Base-by-base conservation (phyloP, 768 basidiomycete species). In the Boletus rufocinnamomeus region DNA sequence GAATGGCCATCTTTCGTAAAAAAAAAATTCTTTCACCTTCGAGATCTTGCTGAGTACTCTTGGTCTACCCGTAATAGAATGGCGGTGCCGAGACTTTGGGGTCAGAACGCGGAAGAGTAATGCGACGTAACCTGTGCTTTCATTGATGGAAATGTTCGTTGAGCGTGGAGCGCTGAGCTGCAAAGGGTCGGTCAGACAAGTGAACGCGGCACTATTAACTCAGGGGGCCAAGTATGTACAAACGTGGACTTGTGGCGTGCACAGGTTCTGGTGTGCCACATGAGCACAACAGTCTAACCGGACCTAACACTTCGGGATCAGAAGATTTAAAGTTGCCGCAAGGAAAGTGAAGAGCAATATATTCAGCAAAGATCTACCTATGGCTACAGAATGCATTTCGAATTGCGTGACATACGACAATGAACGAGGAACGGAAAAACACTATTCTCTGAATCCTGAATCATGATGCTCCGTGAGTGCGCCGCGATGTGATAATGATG, bases 11-110 rank as follows among this genome's bases (percentile, higher is more conserved):
- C 50, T n/a, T 32, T 45, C 16, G 30, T n/a, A 56, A 64, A 60
- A 69, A 69, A 69, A 69, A 69, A 69, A 70, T 70, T 70, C 34
- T 69, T 69, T 69, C 68, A 69, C 63, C 17, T 17, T 54, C 7
- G 27, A 52, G 35, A 54, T 41, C 32, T 32, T 28, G 23, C 17
- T 25, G 44, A 32, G 34, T 51, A 43, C 25, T 7, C 25, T 57
- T 49, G 5, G 51, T 14, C 2, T 10, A 11, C 41, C 41, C 40
- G 28, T 54, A 67, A 57, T 52, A 37, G 57, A 11, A 52, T 41
- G 37, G 8, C 14, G 4, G 61, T 32, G 28, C 27, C 56, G 47
- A 50, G 41, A 41, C 35, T 17, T 23, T 41, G 52, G 35, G 35
- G 46, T 44, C 6, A 49, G 23, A 46, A 52, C 5, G 38, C 4